Evolutionary conservation across 1,284 basidiomycete genomes (phyloP).

Genomic region (Tausonia pullulans): DNA sequence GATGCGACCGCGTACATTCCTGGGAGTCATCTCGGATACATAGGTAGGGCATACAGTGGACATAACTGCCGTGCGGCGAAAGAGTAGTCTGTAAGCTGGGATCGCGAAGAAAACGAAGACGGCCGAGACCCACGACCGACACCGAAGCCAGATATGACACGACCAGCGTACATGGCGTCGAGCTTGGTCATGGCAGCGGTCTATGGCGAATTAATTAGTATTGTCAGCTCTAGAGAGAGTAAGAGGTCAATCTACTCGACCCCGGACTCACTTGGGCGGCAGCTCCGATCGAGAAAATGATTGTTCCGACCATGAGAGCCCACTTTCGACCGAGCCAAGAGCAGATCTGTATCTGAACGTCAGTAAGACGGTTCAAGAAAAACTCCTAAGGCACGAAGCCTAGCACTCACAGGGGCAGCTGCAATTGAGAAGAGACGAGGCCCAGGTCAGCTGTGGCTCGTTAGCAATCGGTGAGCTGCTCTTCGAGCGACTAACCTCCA

Average conservation of each 20-base stretch:
- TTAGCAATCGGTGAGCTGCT: too few relatives aligned
- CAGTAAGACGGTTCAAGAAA: too few relatives aligned
- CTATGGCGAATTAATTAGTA: neutral
- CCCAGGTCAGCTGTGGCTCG: neutral
- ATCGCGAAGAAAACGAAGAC: slow-evolving; percentile 29
- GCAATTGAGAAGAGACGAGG: neutral
- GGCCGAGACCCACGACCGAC: slow-evolving; percentile 50
- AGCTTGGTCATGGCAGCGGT: slow-evolving; percentile 15
- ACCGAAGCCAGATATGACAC: slow-evolving; percentile 56
- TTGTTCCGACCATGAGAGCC: slow-evolving; percentile 47
- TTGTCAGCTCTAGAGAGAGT: neutral
- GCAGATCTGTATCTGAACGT: slow-evolving; percentile 15
- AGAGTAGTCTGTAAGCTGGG: neutral
- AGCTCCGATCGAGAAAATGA: slow-evolving; percentile 51
- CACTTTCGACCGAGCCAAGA: slow-evolving; percentile 32
- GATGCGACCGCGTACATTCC: slow-evolving; percentile 53
- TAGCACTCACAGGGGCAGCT: neutral
- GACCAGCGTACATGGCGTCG: slow-evolving; percentile 53
- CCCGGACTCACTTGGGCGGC: slow-evolving; percentile 22
- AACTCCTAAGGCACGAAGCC: neutral
- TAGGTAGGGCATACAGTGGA: slow-evolving; percentile 54
- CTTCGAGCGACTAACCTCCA: slow-evolving; percentile 38
- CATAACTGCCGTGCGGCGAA: slow-evolving; percentile 23
- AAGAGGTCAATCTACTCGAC: slow-evolving; percentile 24
- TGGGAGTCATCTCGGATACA: slow-evolving; percentile 67